Evolutionary conservation across 2,329 filamentous ascomycete genomes (phyloP).

Genomic region (Alternaria sp.): DNA sequence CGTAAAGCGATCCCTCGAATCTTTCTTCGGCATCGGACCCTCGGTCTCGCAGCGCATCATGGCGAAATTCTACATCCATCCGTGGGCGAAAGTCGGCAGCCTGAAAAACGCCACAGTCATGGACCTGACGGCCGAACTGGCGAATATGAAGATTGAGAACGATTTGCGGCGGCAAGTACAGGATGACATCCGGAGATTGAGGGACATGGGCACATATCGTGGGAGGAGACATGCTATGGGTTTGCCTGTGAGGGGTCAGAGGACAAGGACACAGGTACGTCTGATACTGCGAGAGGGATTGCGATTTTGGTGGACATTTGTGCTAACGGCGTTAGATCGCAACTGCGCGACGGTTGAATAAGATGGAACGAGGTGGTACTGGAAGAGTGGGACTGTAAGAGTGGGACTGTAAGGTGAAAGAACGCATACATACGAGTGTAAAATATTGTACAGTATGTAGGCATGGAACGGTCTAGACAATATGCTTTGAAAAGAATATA

Average conservation of each 20-base stretch:
- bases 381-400: conserved; percentile 43
- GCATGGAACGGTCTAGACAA: conserved; percentile 24
- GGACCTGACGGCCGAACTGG: conserved; percentile 83
- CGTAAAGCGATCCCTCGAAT: conserved; percentile 78
- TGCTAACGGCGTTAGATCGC: conserved; percentile 58
- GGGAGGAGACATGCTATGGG: conserved; percentile 92
- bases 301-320: neutral
- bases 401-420: conserved; percentile 38
- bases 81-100: conserved; percentile 77
- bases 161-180: conserved; percentile 79
- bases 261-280: conserved; percentile 76
- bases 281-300: neutral
- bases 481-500: conserved; percentile 9
- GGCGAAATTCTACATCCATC: conserved; percentile 88
- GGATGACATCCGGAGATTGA: conserved; percentile 85
- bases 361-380: conserved; percentile 61
- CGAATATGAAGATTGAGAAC: conserved; percentile 92
- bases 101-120: conserved; percentile 79
- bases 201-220: conserved; percentile 89
- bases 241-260: conserved; percentile 89
- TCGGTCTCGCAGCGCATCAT: conserved; percentile 72
- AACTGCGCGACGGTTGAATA: conserved; percentile 67
- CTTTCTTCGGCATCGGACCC: conserved; percentile 49
- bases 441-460: conserved; percentile 37
- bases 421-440: conserved; percentile 30